Percentiles rank a stretch among this genome's conserved stretches.
phyloP scores from a whole-genome alignment of 257 asterid genomes.

The Lantana camara region DNA sequence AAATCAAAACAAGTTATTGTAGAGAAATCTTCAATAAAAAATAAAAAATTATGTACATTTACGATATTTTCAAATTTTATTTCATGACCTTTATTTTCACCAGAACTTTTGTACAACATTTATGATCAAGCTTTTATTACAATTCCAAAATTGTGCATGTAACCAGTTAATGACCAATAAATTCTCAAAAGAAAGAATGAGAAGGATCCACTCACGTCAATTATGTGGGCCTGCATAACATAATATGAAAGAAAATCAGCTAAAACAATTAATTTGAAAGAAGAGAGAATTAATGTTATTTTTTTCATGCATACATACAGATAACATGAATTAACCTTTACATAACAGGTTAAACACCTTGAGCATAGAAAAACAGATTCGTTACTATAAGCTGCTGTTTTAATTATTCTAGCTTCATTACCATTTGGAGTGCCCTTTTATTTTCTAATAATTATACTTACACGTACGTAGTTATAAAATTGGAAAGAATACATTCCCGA shows the following conservation, averaged over 20 bases:
- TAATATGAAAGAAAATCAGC: too few relatives aligned
- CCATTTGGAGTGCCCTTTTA: too few relatives aligned
- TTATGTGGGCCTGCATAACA: constrained; percentile 28
- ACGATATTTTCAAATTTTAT: constrained; percentile 8
- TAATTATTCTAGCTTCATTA: too few relatives aligned
- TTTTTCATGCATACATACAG: neutral
- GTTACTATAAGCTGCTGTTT: too few relatives aligned
- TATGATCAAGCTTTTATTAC: constrained; percentile 34
- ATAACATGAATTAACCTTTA: too few relatives aligned
- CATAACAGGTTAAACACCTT: too few relatives aligned
- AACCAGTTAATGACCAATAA: constrained; percentile 39
- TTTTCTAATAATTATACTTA: too few relatives aligned
- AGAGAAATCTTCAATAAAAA: neutral
- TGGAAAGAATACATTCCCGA: too few relatives aligned
- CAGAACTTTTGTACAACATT: constrained; percentile 31
- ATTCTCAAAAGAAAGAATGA: constrained; percentile 33
- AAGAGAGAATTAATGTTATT: neutral
- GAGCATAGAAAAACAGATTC: too few relatives aligned
- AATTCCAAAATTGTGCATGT: constrained; percentile 31
- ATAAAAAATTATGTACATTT: neutral
- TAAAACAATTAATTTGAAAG: neutral
- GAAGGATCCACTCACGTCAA: constrained; percentile 27
- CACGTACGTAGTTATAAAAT: too few relatives aligned
- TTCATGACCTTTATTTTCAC: constrained; percentile 7
- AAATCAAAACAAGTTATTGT: neutral